These are phyloP conservation scores for Tetrahymena borealis DNA, from an alignment of 73 alveolate genomes.

Conservation along the genomic window DNA sequence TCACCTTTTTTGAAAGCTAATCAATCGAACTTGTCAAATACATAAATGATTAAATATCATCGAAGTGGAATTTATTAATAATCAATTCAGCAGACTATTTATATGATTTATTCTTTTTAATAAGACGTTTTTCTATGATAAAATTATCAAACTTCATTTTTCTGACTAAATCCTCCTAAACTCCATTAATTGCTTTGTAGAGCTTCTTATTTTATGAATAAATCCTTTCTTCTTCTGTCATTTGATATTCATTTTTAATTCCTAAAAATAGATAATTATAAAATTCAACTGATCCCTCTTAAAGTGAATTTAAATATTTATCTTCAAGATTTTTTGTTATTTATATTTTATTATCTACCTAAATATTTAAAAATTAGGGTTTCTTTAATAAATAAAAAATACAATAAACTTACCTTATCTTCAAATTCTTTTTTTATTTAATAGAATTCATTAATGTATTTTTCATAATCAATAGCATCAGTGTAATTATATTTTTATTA, in stretches of 20 bases:
- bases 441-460: no score
- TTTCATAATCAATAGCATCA: not conserved
- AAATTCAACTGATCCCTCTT: not conserved
- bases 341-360: no score
- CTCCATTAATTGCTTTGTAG: not conserved
- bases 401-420: no score
- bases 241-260: not conserved
- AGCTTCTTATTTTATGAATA: not conserved
- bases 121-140: not conserved
- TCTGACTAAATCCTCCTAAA: not conserved
- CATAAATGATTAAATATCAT: not conserved
- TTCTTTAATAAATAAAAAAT: no score
- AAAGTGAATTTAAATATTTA: not conserved
- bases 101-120: not conserved
- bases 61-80: not conserved
- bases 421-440: no score
- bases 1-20: not conserved
- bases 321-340: no score
- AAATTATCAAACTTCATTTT: not conserved
- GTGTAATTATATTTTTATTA: not conserved
- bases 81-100: not conserved
- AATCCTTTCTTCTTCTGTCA: not conserved
- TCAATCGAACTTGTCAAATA: not conserved
- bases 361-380: no score
- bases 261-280: not conserved